phyloP scores from a whole-genome alignment of 208 protist species.

The Acanthamoeba culbertsoni region DNA sequence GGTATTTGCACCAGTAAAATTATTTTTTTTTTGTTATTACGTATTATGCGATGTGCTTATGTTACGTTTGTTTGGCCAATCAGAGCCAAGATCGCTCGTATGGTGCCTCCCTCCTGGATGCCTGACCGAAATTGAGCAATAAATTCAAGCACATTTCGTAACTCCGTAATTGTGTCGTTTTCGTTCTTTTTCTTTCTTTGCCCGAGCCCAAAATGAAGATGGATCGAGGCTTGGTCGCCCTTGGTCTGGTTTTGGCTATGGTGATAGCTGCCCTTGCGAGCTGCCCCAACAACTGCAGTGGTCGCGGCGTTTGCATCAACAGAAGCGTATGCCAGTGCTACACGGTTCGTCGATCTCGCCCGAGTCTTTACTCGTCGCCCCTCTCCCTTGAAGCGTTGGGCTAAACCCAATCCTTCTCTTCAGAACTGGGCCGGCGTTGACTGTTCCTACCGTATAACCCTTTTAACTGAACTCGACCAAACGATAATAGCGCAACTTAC shows the following conservation, averaged over 20 bases:
- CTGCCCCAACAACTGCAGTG: background rate
- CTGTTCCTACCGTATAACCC: background rate
- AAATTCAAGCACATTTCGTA: background rate
- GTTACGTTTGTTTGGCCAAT: background rate
- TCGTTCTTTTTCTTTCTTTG: background rate
- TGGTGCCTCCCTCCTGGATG: conserved; percentile 17
- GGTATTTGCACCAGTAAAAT: no score
- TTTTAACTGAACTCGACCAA: background rate
- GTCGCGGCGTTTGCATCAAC: background rate
- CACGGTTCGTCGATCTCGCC: no score
- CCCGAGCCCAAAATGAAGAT: background rate
- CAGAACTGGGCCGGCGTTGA: background rate
- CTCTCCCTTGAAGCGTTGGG: no score
- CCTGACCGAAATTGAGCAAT: background rate
- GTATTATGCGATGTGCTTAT: background rate
- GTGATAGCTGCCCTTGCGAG: background rate
- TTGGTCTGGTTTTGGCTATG: background rate
- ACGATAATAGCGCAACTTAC: background rate
- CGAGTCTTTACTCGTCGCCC: no score
- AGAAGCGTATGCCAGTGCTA: background rate
- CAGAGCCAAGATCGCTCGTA: conserved; percentile 35
- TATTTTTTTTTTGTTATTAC: background rate
- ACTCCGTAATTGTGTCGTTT: background rate
- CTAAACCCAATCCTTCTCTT: no score
- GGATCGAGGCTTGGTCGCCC: background rate